Evolutionary conservation across 176 grass and related monocot species (phyloP), one percentile per base, ranked within the genome.

Genomic region (Secale cereale): DNA sequence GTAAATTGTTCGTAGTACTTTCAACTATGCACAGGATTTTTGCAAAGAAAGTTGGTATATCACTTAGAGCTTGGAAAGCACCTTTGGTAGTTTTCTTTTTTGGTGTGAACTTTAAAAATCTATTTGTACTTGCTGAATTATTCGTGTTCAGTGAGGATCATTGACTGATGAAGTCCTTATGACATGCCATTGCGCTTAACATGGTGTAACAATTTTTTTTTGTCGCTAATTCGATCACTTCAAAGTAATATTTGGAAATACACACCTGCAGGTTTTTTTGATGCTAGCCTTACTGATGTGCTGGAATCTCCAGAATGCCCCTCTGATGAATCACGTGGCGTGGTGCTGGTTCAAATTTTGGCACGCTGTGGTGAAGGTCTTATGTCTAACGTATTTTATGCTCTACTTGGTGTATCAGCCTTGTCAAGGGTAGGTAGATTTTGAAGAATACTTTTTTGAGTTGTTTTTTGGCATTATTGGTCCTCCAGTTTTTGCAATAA

Each of bases 361-460:
- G 87, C 86, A 71, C 85, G 90, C 74, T 88, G 86, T 74, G 93
- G 97, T 39, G 97, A 98, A 94, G 78, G 91, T 79, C 40, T 98
- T 46, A 68, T 98, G 79, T 98, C 91, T 30, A 95, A 92, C 89
- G 59, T 98, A 75, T 13, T 98, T 45, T 98, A 95, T 89, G 91
- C 93, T 92, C 84, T 98, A 63, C 90, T 98, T 87, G 91, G 93
- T 86, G 97, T 98, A 78, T 98, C 93, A 72, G 93, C 91, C 57
- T 89, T 98, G 82, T 91, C 91, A 78, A 98, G 97, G 93, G 96
- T 98, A 84, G 70, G 83, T 88, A 40, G 23, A 77, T 7, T 74
- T 78, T 79, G 7, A 78, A 73, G 35, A 79, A 54, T 74, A 77
- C 20, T 86, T 65, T 65, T 48, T 71, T 17, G 59, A 50, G 20